These are phyloP conservation scores for Gastrolobium bilobum DNA, from an alignment of 306 rosid species.

Conservation along the genomic window DNA sequence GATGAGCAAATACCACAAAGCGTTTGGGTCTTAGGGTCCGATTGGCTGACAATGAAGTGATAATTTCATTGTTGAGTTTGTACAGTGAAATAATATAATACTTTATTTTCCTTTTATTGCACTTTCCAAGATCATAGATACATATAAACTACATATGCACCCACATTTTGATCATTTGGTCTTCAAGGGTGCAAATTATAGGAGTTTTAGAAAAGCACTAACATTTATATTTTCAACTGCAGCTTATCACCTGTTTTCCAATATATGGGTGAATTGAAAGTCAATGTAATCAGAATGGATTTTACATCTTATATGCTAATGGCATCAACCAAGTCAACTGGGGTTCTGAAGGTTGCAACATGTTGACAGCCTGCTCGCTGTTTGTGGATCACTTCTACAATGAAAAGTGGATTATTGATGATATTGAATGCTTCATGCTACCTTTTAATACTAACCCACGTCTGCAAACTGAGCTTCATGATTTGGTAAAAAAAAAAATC, in stretches of 20 bases:
- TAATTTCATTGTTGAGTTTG: conserved; percentile 37
- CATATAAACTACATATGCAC: too few species aligned
- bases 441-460: conserved; percentile 47
- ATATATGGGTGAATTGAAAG: conserved; percentile 45
- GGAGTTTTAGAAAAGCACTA: background rate
- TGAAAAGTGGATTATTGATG: conserved; percentile 63
- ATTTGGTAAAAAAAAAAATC: too few species aligned
- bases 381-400: conserved; percentile 52
- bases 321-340: conserved; percentile 53
- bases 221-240: conserved; percentile 48
- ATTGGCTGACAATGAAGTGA: conserved; percentile 16
- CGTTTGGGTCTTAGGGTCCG: conserved; percentile 17
- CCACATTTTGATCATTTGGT: conserved; percentile 17
- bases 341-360: conserved; percentile 63
- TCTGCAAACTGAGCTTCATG: conserved; percentile 60
- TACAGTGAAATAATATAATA: conserved; percentile 30
- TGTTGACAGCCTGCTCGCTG: conserved; percentile 57
- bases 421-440: conserved; percentile 59
- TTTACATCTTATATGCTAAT: conserved; percentile 31
- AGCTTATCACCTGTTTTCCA: conserved; percentile 53
- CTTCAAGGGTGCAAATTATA: conserved; percentile 20
- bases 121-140: background rate
- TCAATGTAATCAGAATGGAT: conserved; percentile 49
- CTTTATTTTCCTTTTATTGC: background rate
- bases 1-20: conserved; percentile 24